phyloP scores from a whole-genome alignment of 2,329 filamentous ascomycete genomes.

The Knoxdaviesia capensis region DNA sequence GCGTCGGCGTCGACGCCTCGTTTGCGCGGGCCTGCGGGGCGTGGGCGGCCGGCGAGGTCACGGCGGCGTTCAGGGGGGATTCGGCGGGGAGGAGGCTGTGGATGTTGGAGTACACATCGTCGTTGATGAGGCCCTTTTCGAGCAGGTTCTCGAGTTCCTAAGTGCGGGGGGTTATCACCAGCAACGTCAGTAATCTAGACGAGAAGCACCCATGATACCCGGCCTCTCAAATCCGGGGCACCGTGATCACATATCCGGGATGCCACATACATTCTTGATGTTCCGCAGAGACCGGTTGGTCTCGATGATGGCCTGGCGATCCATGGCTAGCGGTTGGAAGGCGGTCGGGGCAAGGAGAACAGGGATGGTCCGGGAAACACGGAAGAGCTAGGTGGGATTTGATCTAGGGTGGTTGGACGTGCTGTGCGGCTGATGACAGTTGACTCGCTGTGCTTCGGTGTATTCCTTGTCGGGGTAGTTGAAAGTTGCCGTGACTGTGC shows the following conservation, averaged over 20 bases:
- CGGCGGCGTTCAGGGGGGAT: constrained; percentile 32
- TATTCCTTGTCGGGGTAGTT: no score
- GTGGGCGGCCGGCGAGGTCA: constrained; percentile 13
- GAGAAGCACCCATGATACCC: background rate
- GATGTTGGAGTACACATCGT: constrained; percentile 56
- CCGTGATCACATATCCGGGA: background rate
- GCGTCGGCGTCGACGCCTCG: constrained; percentile 12
- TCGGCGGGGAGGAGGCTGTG: constrained; percentile 55
- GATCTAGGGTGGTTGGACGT: no score
- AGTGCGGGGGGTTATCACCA: background rate
- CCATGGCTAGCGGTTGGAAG: constrained; percentile 5
- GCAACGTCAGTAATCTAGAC: no score
- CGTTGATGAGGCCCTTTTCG: constrained; percentile 61
- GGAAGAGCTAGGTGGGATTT: no score
- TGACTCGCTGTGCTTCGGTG: no score
- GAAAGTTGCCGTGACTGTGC: no score
- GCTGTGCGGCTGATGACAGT: no score
- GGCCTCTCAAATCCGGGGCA: background rate
- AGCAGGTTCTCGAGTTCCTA: constrained; percentile 83
- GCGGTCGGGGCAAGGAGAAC: no score
- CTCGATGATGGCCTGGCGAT: constrained; percentile 41
- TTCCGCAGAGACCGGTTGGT: constrained; percentile 71
- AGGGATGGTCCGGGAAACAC: no score
- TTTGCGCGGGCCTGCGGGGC: no score
- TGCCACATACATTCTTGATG: constrained; percentile 55